Evolutionary conservation across 2,329 filamentous ascomycete species (phyloP).

Genomic region (Niveomyces coronatus): DNA sequence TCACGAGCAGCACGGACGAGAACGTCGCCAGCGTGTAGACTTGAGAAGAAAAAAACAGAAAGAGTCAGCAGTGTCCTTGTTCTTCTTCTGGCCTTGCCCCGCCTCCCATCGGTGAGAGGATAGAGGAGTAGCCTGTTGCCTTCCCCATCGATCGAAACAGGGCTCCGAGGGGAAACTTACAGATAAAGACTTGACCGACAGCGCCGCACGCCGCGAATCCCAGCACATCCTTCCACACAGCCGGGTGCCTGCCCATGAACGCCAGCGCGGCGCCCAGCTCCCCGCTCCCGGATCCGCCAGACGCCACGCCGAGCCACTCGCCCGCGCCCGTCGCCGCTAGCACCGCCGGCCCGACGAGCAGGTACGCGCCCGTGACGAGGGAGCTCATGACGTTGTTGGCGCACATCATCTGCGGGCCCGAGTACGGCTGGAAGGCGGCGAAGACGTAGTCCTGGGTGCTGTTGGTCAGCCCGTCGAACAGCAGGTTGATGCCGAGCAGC

Average conservation of each 20-base stretch:
- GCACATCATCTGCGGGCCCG: constrained; percentile 98
- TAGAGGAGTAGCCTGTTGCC: not conserved
- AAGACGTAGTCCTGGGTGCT: constrained; percentile 96
- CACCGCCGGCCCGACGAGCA: constrained; percentile 65
- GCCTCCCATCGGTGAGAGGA: not conserved
- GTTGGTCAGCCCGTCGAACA: constrained; percentile 95
- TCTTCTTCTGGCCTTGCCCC: constrained; percentile 1
- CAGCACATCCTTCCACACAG: constrained; percentile 77
- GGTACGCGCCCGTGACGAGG: constrained; percentile 61
- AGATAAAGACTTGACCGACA: constrained; percentile 93
- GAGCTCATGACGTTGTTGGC: constrained; percentile 88
- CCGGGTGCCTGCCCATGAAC: constrained; percentile 72
- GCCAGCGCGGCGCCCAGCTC: constrained; percentile 71
- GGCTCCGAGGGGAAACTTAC: constrained; percentile 31
- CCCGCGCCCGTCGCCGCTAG: constrained; percentile 58
- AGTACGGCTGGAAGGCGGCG: constrained; percentile 64
- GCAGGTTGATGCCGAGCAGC: constrained; percentile 75
- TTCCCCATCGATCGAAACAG: constrained; percentile 3
- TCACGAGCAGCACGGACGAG: constrained; percentile 83
- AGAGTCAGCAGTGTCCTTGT: constrained; percentile 14
- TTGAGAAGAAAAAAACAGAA: constrained; percentile 18
- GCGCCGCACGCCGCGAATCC: constrained; percentile 86
- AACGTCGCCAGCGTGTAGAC: constrained; percentile 90
- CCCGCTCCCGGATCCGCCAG: constrained; percentile 64
- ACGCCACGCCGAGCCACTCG: constrained; percentile 56